Base-by-base conservation (phyloP, 169 alveolate genomes). In the Plasmodium sp. region DNA sequence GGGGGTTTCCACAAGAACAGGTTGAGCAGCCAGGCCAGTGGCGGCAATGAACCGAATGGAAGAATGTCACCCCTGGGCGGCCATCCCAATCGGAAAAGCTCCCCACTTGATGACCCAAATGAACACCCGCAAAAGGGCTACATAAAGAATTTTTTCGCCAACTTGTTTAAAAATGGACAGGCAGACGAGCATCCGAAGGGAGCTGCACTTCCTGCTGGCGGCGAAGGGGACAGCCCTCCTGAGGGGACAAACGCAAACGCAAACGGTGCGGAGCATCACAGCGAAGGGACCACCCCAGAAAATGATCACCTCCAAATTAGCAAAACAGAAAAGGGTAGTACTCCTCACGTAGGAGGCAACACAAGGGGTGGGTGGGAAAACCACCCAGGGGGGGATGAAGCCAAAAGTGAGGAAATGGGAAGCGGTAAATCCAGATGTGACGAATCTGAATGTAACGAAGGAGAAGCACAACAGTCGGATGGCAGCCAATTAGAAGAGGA, bases 111-210 rank as follows among this genome's bases (percentile, higher is more conserved):
- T 67, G 5, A 67, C 77, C 16, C 77, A 67, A 67, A 67, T 67
- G 77, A 67, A 67, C 5, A 18, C 27, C 5, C n/a, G 54, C 34
- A 27, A 51, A 81, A 54, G 77, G 88, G 74, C 9, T 54, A 54
- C 77, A 81, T 81, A 45, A 81, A 45, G 41, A 81, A 39, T 45
- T 81, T 81, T 33, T 54, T 81, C 22, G 16, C n/a, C 16, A 81
- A 81, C 27, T 27, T 81, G 10, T 81, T 81, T 54, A 81, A 39
- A 81, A 34, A 22, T 10, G 43, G 48, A 12, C 56, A 81, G n/a
- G 10, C 12, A 18, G 22, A 31, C 5, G 2, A 36, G 33, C 4
- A 14, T 16, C 12, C 84, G 14, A 45, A 67, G 7, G 43, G n/a
- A 67, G 6, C 6, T 80, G 45, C 48, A 43, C 51, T 39, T 4